Evolutionary conservation across 1,284 basidiomycete genomes (phyloP).

Genomic region (Schizophyllum amplum): DNA sequence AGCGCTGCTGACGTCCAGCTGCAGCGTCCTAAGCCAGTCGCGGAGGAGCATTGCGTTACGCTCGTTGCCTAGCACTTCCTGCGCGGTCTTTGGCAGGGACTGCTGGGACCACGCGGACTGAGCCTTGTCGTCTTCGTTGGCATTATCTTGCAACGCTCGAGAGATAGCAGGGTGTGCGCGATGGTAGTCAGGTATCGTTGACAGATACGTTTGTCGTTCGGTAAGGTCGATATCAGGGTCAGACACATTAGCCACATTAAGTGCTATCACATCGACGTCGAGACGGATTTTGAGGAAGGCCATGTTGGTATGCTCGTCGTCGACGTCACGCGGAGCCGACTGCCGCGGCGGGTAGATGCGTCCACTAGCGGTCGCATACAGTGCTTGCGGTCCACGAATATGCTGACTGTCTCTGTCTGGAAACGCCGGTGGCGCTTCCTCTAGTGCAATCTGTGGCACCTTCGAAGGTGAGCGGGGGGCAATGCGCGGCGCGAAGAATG

Average conservation of each 20-base stretch:
- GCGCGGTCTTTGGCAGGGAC: constrained; percentile 68
- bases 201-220: constrained; percentile 13
- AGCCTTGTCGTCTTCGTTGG: constrained; percentile 12
- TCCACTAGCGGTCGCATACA: background rate
- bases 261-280: background rate
- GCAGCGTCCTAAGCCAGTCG: constrained; percentile 61
- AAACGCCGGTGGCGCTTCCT: background rate
- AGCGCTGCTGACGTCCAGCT: constrained; percentile 55
- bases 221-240: background rate
- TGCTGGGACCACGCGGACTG: constrained; percentile 58
- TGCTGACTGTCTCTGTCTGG: background rate
- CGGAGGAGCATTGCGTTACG: constrained; percentile 65
- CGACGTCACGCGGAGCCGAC: background rate
- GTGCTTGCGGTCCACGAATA: background rate
- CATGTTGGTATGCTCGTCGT: background rate
- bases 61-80: constrained; percentile 81
- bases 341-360: background rate
- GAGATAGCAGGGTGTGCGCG: constrained; percentile 47
- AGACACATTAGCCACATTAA: background rate
- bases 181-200: constrained; percentile 27
- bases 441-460: background rate
- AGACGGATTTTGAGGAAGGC: background rate
- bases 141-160: constrained; percentile 25
- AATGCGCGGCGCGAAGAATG: background rate
- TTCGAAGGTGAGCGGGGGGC: background rate